Evolutionary conservation across 2,329 filamentous ascomycete genomes (phyloP).

Genomic region (Penicillium sp.): DNA sequence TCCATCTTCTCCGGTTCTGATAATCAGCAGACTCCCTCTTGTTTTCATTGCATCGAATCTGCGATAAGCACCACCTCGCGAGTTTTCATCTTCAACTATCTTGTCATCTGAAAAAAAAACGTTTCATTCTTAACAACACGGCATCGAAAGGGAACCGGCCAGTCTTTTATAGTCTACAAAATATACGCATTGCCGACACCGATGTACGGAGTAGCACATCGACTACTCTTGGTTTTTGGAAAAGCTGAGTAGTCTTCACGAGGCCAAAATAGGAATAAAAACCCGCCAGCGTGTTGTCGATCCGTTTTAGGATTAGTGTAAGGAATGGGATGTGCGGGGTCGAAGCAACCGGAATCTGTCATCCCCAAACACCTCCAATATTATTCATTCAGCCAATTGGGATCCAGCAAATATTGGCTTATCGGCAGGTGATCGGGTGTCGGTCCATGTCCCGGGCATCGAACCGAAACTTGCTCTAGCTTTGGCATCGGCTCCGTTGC

Average conservation of each 20-base stretch:
- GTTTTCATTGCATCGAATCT: too few species aligned
- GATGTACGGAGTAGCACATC: too few species aligned
- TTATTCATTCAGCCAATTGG: neutral
- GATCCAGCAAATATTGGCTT: neutral
- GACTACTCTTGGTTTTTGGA: too few species aligned
- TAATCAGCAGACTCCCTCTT: too few species aligned
- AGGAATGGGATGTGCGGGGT: constrained; percentile 1
- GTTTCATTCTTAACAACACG: too few species aligned
- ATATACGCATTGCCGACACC: too few species aligned
- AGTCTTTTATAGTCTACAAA: too few species aligned
- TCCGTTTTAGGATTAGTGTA: constrained; percentile 1
- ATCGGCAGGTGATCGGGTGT: constrained; percentile 11
- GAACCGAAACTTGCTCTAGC: neutral
- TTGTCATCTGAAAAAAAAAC: too few species aligned
- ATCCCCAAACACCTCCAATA: neutral
- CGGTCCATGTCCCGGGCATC: constrained; percentile 2
- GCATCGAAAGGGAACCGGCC: too few species aligned
- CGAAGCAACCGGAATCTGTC: neutral
- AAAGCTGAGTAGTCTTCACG: neutral
- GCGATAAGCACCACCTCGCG: too few species aligned
- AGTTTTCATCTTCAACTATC: too few species aligned
- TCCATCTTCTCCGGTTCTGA: too few species aligned
- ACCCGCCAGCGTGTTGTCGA: neutral
- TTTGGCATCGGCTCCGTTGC: constrained; percentile 2
- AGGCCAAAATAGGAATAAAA: neutral